Evolutionary conservation across 2,329 filamentous ascomycete genomes (phyloP).

Genomic region (Penicillium sp.): DNA sequence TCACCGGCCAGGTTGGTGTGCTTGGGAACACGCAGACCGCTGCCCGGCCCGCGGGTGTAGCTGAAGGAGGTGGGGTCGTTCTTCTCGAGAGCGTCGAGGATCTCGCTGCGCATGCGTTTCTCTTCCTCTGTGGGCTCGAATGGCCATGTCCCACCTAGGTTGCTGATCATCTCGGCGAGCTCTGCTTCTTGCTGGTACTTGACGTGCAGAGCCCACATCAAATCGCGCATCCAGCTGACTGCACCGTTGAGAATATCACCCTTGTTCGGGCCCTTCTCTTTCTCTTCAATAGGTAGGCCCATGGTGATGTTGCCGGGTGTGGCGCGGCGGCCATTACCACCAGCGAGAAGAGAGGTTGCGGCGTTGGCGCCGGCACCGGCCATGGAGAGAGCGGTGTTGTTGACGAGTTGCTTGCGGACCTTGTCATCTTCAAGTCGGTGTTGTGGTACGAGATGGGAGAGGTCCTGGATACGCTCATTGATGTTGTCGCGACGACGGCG

Average conservation of each 20-base stretch:
- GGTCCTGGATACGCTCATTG: conserved; percentile 96
- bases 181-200: conserved; percentile 91
- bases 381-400: conserved; percentile 86
- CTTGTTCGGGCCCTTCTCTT: conserved; percentile 98
- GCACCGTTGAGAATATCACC: conserved; percentile 97
- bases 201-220: conserved; percentile 95
- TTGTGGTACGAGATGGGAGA: conserved; percentile 88
- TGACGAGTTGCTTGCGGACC: conserved; percentile 91
- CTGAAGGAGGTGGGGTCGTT: conserved; percentile 77
- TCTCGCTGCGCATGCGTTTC: conserved; percentile 91
- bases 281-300: conserved; percentile 90
- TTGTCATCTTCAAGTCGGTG: conserved; percentile 97
- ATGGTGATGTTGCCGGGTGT: conserved; percentile 86
- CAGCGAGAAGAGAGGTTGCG: conserved; percentile 86
- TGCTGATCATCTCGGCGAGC: conserved; percentile 74
- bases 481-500: conserved; percentile 95
- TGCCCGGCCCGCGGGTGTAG: conserved; percentile 83
- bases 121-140: conserved; percentile 90
- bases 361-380: conserved; percentile 63
- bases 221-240: conserved; percentile 94
- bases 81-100: conserved; percentile 83
- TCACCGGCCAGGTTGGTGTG: conserved; percentile 93
- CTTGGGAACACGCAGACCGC: conserved; percentile 86
- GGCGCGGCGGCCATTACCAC: conserved; percentile 80
- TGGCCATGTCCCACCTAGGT: conserved; percentile 75